Evolutionary conservation across 768 basidiomycete genomes (phyloP).

Genomic region (Mycena vitilis): DNA sequence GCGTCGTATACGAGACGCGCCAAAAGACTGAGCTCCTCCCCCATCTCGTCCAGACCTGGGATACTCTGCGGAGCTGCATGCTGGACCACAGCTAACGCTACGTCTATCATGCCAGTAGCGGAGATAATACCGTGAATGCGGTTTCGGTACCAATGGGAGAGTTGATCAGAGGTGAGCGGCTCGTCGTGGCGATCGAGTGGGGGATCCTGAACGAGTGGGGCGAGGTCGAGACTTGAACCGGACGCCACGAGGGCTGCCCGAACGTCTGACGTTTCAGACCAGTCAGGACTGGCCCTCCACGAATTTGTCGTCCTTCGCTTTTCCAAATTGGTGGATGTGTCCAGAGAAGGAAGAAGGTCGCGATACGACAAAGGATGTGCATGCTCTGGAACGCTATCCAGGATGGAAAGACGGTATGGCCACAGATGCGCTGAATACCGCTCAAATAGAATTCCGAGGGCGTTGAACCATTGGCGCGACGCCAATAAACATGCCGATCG

Average conservation of each 20-base stretch:
- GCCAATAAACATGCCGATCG: slow-evolving; percentile 75
- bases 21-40: slow-evolving; percentile 92
- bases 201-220: slow-evolving; percentile 16
- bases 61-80: slow-evolving; percentile 88
- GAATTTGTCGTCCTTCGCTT: slow-evolving; percentile 40
- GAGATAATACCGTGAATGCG: slow-evolving; percentile 73
- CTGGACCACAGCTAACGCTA: slow-evolving; percentile 84
- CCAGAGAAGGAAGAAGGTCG: slow-evolving; percentile 72
- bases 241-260: slow-evolving; percentile 46
- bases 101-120: slow-evolving; percentile 79
- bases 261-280: slow-evolving; percentile 64
- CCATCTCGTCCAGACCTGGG: slow-evolving; percentile 82
- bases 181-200: slow-evolving; percentile 23
- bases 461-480: slow-evolving; percentile 65
- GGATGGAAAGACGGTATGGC: slow-evolving; percentile 75
- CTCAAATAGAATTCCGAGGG: slow-evolving; percentile 67
- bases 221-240: slow-evolving; percentile 25
- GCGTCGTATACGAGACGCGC: slow-evolving; percentile 90
- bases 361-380: slow-evolving; percentile 70
- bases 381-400: slow-evolving; percentile 82
- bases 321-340: slow-evolving; percentile 61
- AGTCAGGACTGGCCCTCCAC: slow-evolving; percentile 70
- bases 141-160: slow-evolving; percentile 80
- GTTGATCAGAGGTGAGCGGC: slow-evolving; percentile 50
- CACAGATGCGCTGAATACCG: slow-evolving; percentile 70